A percentile compares a stretch with the other conserved stretches of the same genome.
These are phyloP conservation scores for Amorphotheca resinae DNA, from an alignment of 495 filamentous ascomycete genomes.

Conservation along the genomic window DNA sequence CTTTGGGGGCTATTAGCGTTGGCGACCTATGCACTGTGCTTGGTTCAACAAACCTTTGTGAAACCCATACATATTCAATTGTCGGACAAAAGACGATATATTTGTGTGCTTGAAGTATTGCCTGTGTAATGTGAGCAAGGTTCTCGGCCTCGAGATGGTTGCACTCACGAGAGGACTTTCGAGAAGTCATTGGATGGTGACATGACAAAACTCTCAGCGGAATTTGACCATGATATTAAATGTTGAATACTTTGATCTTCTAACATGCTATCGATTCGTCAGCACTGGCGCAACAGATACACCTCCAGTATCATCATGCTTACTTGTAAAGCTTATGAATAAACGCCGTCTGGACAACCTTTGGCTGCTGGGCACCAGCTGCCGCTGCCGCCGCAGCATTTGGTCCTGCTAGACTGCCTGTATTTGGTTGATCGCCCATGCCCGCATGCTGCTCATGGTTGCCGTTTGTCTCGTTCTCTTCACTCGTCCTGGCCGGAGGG, in stretches of 20 bases:
- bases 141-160: conserved; percentile 2
- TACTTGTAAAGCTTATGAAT: conserved; percentile 99
- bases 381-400: conserved; percentile 46
- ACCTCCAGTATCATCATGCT: conserved; percentile 20
- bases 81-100: conserved; percentile 94
- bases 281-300: conserved; percentile 22
- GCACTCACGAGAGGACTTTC: conserved; percentile 85
- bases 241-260: conserved; percentile 88
- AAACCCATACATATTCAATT: conserved; percentile 99
- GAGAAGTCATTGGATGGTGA: conserved; percentile 95
- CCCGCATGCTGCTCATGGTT: conserved; percentile 19
- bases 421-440: conserved; percentile 16
- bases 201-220: conserved; percentile 96
- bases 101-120: conserved; percentile 99
- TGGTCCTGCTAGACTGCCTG: conserved; percentile 20
- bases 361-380: conserved; percentile 84
- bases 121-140: conserved; percentile 23
- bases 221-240: conserved; percentile 87
- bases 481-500: conserved; percentile 19
- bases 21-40: not conserved
- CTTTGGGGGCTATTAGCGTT: conserved; percentile 34
- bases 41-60: conserved; percentile 68
- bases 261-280: conserved; percentile 62
- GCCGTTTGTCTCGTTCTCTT: conserved; percentile 22
- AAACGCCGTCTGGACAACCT: conserved; percentile 98